Evolutionary conservation across 2,329 filamentous ascomycete species (phyloP).

Genomic region (Keithomyces neogunnii): DNA sequence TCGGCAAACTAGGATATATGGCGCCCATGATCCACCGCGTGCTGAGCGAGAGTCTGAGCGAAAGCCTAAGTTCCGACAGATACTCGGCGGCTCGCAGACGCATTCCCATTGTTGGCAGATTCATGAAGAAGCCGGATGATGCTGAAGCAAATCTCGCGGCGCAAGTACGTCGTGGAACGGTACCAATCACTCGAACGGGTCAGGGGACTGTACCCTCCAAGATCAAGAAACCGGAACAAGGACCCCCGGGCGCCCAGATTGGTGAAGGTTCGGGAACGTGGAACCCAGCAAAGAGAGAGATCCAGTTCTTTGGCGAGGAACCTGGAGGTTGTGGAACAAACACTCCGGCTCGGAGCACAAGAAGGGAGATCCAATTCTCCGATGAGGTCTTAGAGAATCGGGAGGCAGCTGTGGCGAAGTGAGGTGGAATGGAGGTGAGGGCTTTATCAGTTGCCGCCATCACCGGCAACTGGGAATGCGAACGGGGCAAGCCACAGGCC

Average conservation of each 20-base stretch:
- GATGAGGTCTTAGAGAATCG: conserved; percentile 1
- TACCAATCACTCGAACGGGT: background rate
- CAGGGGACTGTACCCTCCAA: background rate
- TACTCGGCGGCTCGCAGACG: background rate
- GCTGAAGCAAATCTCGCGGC: background rate
- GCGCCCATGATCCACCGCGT: conserved; percentile 49
- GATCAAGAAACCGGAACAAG: background rate
- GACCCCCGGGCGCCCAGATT: background rate
- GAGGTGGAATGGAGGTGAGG: background rate
- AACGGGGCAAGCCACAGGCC: background rate
- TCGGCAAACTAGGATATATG: conserved; percentile 58
- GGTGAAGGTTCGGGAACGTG: background rate
- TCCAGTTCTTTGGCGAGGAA: background rate
- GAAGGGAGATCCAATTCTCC: conserved; percentile 6
- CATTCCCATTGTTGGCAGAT: background rate
- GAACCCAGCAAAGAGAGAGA: background rate
- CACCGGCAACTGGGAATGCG: background rate
- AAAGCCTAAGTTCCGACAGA: background rate
- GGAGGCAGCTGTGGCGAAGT: background rate
- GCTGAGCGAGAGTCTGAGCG: conserved; percentile 14
- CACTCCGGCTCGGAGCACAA: background rate
- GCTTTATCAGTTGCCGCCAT: background rate
- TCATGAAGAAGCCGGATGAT: background rate
- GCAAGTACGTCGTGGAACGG: background rate
- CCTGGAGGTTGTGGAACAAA: background rate